Conservation (phyloP, 495 filamentous ascomycete species). For the Tuber calosporum region DNA sequence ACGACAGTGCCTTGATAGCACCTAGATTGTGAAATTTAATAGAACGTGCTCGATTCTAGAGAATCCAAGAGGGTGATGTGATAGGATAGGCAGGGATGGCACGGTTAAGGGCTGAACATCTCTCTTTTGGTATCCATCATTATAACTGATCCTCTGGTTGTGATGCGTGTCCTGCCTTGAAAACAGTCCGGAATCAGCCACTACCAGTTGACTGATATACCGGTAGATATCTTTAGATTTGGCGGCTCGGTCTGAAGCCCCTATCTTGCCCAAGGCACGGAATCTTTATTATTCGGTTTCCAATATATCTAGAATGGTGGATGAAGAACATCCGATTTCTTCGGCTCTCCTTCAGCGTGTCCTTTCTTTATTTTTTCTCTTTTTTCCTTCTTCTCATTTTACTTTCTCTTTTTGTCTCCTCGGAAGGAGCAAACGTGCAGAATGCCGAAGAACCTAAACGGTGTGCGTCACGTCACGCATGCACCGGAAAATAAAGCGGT, state of each 20-base stretch:
- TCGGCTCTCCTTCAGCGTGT: background rate
- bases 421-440: constrained; percentile 25
- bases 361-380: background rate
- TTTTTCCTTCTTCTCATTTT: constrained; percentile 11
- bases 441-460: constrained; percentile 25
- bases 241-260: constrained; percentile 3
- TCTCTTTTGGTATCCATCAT: constrained; percentile 1
- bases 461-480: constrained; percentile 36
- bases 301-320: constrained; percentile 2
- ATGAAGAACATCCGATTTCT: constrained; percentile 3
- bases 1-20: constrained; percentile 16
- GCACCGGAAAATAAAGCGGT: constrained; percentile 31
- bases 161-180: constrained; percentile 21
- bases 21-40: constrained; percentile 18
- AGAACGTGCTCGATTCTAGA: constrained; percentile 13
- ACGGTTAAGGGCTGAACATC: background rate
- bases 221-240: constrained; percentile 10
- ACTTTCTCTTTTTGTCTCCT: constrained; percentile 22
- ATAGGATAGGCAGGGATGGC: background rate
- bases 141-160: constrained; percentile 4
- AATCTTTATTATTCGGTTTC: constrained; percentile 2
- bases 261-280: constrained; percentile 5
- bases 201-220: constrained; percentile 17
- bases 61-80: constrained; percentile 8
- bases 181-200: constrained; percentile 18